These are phyloP conservation scores for Cymbopogon flexuosus DNA, from an alignment of 202 grass and related monocot species.

Conservation along the genomic window DNA sequence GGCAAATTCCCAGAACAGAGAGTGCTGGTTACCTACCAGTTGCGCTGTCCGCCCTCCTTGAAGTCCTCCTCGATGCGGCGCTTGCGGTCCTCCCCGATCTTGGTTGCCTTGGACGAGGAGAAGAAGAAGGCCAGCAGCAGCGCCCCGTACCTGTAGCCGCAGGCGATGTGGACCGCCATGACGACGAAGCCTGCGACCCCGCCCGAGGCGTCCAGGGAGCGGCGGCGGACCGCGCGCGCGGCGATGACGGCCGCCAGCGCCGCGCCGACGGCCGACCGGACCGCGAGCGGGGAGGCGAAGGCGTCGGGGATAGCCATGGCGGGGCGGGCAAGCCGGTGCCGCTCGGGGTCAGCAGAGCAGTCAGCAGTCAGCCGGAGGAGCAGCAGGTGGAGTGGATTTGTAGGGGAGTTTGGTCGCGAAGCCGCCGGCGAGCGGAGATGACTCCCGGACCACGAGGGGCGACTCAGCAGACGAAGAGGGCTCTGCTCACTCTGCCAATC, in stretches of 20 bases:
- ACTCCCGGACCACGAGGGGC: background rate
- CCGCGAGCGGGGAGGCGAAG: slow-evolving; percentile 22
- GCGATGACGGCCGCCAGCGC: slow-evolving; percentile 46
- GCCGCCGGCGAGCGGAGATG: too few species aligned
- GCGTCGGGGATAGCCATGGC: slow-evolving; percentile 23
- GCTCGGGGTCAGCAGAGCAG: background rate
- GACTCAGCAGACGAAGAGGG: too few species aligned
- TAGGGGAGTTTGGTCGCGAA: background rate
- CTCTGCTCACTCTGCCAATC: too few species aligned
- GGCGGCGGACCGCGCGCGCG: slow-evolving; percentile 50
- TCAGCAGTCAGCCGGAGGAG: background rate
- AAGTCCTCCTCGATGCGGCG: slow-evolving; percentile 60
- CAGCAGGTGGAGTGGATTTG: background rate
- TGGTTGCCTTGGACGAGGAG: slow-evolving; percentile 73
- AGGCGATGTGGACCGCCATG: slow-evolving; percentile 69
- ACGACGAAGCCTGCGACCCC: slow-evolving; percentile 56
- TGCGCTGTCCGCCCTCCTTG: slow-evolving; percentile 91
- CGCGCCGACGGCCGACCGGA: slow-evolving; percentile 42
- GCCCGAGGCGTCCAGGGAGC: slow-evolving; percentile 65
- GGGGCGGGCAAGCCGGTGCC: background rate
- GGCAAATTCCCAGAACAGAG: background rate
- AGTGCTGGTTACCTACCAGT: slow-evolving; percentile 43
- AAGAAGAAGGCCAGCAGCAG: slow-evolving; percentile 83
- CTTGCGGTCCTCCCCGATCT: slow-evolving; percentile 73
- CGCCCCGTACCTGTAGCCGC: slow-evolving; percentile 75